Conservation (phyloP, 805 yeast genomes). For the Pichia manshurica region DNA sequence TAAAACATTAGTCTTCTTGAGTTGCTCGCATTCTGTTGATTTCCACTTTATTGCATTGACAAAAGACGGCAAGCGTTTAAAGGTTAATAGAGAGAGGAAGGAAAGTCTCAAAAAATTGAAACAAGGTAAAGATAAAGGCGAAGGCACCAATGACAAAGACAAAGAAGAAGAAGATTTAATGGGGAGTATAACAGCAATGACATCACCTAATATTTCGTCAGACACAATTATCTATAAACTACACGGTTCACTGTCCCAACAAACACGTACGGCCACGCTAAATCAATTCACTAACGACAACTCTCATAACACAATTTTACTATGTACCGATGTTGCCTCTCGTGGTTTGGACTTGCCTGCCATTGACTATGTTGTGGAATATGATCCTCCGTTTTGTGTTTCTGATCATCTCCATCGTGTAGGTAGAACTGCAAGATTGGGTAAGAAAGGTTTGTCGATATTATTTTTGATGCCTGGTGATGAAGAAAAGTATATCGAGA, state of each 20-base stretch:
- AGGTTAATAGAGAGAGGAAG: slow-evolving; percentile 15
- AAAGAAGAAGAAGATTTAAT: slow-evolving; percentile 6
- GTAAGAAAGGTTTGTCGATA: slow-evolving; percentile 70
- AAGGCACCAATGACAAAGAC: slow-evolving; percentile 7
- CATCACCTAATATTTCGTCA: slow-evolving; percentile 47
- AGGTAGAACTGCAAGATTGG: slow-evolving; percentile 99
- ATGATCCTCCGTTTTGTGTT: slow-evolving; percentile 89
- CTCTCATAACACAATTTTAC: slow-evolving; percentile 50
- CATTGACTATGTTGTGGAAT: slow-evolving; percentile 81
- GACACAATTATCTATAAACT: slow-evolving; percentile 54
- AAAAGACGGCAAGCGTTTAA: slow-evolving; percentile 42
- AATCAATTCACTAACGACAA: slow-evolving; percentile 47
- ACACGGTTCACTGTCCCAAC: slow-evolving; percentile 90
- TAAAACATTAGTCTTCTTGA: slow-evolving; percentile 76
- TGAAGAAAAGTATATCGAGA: slow-evolving; percentile 78
- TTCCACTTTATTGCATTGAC: slow-evolving; percentile 79
- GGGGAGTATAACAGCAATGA: slow-evolving; percentile 34
- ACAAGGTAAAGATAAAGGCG: slow-evolving; percentile 17
- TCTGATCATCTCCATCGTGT: slow-evolving; percentile 96
- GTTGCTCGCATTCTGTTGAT: slow-evolving; percentile 96
- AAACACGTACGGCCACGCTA: slow-evolving; percentile 71
- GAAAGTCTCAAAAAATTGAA: slow-evolving; percentile 20
- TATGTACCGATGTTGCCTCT: slow-evolving; percentile 97
- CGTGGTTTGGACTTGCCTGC: slow-evolving; percentile 92
- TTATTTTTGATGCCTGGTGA: slow-evolving; percentile 81